These are phyloP conservation scores for Ceratobasidium sp. DNA, from an alignment of 1,284 basidiomycete genomes.

Conservation along the genomic window DNA sequence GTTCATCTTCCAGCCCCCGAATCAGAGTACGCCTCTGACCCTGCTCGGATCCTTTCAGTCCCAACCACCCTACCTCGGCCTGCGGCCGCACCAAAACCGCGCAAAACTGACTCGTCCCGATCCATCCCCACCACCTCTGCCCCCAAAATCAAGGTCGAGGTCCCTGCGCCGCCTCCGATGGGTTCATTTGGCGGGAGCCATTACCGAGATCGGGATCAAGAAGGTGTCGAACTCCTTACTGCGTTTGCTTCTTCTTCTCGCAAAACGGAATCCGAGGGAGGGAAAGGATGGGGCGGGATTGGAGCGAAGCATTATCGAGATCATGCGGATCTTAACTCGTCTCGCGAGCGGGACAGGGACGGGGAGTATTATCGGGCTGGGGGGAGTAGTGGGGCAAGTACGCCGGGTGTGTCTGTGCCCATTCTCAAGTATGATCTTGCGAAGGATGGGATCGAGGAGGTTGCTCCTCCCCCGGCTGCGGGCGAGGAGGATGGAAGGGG, in stretches of 20 bases:
- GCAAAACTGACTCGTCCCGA: not conserved
- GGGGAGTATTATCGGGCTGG: conserved; percentile 5
- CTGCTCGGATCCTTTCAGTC: conserved; percentile 11
- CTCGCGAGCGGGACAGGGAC: not conserved
- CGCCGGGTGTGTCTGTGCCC: not conserved
- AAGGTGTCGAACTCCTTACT: conserved; percentile 15
- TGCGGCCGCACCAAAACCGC: not conserved
- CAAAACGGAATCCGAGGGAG: not conserved
- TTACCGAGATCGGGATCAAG: conserved; percentile 7
- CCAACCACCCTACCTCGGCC: conserved; percentile 21
- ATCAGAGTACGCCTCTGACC: conserved; percentile 36
- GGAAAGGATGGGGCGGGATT: not conserved
- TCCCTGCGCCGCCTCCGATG: too few relatives aligned
- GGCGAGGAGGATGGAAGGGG: not conserved
- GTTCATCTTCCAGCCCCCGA: not conserved
- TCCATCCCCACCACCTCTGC: not conserved
- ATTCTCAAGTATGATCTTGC: conserved; percentile 6
- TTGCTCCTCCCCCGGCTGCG: not conserved
- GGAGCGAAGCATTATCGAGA: conserved; percentile 21
- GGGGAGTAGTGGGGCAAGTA: conserved; percentile 16
- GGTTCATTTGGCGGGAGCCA: not conserved
- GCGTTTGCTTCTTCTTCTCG: conserved; percentile 2
- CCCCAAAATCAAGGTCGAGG: not conserved
- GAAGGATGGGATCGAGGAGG: conserved; percentile 1
- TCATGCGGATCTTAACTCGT: not conserved